phyloP scores from a whole-genome alignment of 768 basidiomycete species.

The Holtermanniella nyarrowii region DNA sequence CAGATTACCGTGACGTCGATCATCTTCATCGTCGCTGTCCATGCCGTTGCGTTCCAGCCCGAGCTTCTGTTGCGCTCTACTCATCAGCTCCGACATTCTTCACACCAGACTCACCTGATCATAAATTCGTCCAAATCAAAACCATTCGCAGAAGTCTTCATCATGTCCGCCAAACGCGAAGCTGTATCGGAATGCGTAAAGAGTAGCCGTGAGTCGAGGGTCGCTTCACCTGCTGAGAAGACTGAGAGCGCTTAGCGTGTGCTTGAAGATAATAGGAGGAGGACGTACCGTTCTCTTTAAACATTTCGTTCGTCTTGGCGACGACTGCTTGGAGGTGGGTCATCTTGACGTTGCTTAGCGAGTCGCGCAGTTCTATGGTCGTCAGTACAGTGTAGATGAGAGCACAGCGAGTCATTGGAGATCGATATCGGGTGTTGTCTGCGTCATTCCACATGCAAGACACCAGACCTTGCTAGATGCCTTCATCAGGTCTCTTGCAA shows the following conservation, averaged over 20 bases:
- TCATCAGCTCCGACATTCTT: too few relatives aligned
- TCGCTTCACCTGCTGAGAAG: slow-evolving; percentile 74
- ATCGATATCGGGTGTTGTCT: too few relatives aligned
- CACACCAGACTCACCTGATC: slow-evolving; percentile 37
- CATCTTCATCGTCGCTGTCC: slow-evolving; percentile 40
- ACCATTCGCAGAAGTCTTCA: slow-evolving; percentile 75
- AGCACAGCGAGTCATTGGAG: too few relatives aligned
- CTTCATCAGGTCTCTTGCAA: too few relatives aligned
- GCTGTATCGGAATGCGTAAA: slow-evolving; percentile 65
- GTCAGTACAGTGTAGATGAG: too few relatives aligned
- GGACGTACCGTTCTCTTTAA: background rate
- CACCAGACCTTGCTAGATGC: too few relatives aligned
- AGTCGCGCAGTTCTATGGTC: background rate
- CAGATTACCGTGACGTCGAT: slow-evolving; percentile 17
- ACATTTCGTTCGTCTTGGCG: background rate
- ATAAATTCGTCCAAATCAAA: slow-evolving; percentile 93
- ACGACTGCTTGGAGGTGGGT: background rate
- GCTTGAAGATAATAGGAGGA: background rate
- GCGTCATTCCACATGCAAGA: too few relatives aligned
- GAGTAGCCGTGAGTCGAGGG: slow-evolving; percentile 75
- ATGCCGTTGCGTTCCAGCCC: slow-evolving; percentile 20
- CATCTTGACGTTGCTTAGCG: background rate
- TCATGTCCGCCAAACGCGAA: slow-evolving; percentile 76
- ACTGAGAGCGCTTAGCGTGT: slow-evolving; percentile 44
- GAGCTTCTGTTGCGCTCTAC: slow-evolving; percentile 22